Percentiles rank a stretch among this genome's conserved stretches.
Conservation (phyloP, 108 stramenopile genomes). For the Pseudonitzschia delicatissima region DNA sequence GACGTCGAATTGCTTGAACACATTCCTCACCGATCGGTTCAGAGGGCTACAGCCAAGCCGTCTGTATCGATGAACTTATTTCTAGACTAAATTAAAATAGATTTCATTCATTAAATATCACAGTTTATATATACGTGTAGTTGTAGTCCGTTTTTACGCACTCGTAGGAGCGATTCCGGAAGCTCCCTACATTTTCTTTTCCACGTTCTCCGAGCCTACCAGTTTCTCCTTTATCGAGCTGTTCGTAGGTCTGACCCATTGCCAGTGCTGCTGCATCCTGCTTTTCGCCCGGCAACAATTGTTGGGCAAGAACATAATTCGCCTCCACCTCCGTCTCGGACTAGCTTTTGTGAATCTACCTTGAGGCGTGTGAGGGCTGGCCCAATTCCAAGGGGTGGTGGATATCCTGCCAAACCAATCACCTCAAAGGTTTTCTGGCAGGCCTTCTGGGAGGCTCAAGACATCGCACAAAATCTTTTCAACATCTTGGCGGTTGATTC, state of each 20-base stretch:
- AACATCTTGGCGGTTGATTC: constrained; percentile 88
- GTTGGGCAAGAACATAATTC: constrained; percentile 67
- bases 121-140: neutral
- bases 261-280: constrained; percentile 75
- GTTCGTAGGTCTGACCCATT: constrained; percentile 88
- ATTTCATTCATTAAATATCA: neutral
- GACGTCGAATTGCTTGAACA: constrained; percentile 27
- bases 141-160: neutral
- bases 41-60: constrained; percentile 6
- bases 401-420: constrained; percentile 73
- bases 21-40: constrained; percentile 25
- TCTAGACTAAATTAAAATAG: no score
- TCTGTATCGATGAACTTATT: constrained; percentile 21
- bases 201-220: constrained; percentile 78
- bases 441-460: constrained; percentile 65
- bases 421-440: constrained; percentile 91
- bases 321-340: constrained; percentile 51
- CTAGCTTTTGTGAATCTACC: constrained; percentile 31
- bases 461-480: constrained; percentile 71
- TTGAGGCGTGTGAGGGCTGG: constrained; percentile 44
- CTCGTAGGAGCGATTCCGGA: constrained; percentile 4
- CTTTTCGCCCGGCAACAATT: constrained; percentile 83
- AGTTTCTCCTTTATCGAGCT: constrained; percentile 69
- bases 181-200: constrained; percentile 43
- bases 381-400: constrained; percentile 42